A percentile compares a stretch with the other conserved stretches of the same genome.
Evolutionary conservation across 768 basidiomycete genomes (phyloP).

Genomic region (Kwoniella sp.): DNA sequence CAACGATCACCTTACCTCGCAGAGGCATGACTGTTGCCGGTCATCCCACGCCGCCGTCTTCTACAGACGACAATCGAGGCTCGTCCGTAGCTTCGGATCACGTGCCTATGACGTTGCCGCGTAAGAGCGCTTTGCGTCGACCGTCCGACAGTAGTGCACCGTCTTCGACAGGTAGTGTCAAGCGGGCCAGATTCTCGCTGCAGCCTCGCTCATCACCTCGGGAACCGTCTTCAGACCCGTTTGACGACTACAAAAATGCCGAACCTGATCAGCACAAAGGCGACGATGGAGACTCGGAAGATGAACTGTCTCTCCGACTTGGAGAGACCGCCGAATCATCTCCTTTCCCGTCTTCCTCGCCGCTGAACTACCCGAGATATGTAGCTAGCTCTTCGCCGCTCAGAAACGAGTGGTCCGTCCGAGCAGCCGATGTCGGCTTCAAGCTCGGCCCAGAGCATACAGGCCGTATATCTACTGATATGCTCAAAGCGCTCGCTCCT

Average conservation of each 20-base stretch:
- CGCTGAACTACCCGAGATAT: not conserved
- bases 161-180: conserved; percentile 14
- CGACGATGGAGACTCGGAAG: conserved; percentile 4
- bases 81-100: conserved; percentile 22
- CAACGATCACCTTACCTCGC: not conserved
- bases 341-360: conserved; percentile 12
- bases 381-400: conserved; percentile 16
- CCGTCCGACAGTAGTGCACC: conserved; percentile 17
- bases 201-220: conserved; percentile 27
- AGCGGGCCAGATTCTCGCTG: conserved; percentile 38
- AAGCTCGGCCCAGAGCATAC: conserved; percentile 37
- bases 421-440: conserved; percentile 40
- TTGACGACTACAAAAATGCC: conserved; percentile 1
- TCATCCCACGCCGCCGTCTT: conserved; percentile 25
- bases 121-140: conserved; percentile 20
- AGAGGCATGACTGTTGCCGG: not conserved
- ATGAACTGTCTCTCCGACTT: not conserved
- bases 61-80: conserved; percentile 15
- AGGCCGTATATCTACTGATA: conserved; percentile 28
- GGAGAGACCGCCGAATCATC: not conserved
- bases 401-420: conserved; percentile 25
- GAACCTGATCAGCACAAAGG: conserved; percentile 7
- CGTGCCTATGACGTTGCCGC: conserved; percentile 13
- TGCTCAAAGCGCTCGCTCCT: conserved; percentile 31
- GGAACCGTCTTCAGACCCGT: conserved; percentile 15